These are phyloP conservation scores for Zygosaccharomyces pseudobailii DNA, from an alignment of 1,139 yeast species.

Conservation along the genomic window DNA sequence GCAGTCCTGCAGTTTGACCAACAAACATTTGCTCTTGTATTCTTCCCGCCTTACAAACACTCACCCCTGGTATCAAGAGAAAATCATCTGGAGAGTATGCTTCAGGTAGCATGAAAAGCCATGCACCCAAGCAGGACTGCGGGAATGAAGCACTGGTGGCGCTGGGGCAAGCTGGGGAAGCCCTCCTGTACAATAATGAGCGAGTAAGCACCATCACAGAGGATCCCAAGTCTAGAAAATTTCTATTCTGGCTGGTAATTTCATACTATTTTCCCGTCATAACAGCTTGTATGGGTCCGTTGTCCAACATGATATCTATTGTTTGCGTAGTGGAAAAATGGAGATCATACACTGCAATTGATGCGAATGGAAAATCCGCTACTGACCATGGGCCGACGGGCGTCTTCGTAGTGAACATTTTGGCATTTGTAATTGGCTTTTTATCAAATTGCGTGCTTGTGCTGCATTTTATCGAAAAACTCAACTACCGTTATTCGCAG, in stretches of 20 bases:
- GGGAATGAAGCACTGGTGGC: background rate
- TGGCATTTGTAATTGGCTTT: conserved; percentile 61
- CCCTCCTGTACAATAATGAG: conserved; percentile 24
- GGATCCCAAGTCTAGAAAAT: conserved; percentile 29
- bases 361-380: conserved; percentile 14
- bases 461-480: conserved; percentile 57
- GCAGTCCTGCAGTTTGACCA: no score
- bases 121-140: background rate
- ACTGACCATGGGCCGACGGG: conserved; percentile 39
- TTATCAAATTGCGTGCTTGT: conserved; percentile 61
- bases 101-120: background rate
- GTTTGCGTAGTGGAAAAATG: conserved; percentile 70
- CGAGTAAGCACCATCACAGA: conserved; percentile 27
- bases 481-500: conserved; percentile 57
- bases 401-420: conserved; percentile 51
- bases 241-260: conserved; percentile 54
- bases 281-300: conserved; percentile 73
- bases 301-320: conserved; percentile 67
- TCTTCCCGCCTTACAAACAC: no score
- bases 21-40: no score
- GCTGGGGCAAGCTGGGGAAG: conserved; percentile 10
- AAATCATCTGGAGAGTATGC: background rate
- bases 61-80: background rate
- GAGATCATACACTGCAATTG: conserved; percentile 38
- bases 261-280: conserved; percentile 67